Percentiles rank a stretch among this genome's conserved stretches.
phyloP scores from a whole-genome alignment of 2,329 filamentous ascomycete genomes.

The Verruconis gallopava region DNA sequence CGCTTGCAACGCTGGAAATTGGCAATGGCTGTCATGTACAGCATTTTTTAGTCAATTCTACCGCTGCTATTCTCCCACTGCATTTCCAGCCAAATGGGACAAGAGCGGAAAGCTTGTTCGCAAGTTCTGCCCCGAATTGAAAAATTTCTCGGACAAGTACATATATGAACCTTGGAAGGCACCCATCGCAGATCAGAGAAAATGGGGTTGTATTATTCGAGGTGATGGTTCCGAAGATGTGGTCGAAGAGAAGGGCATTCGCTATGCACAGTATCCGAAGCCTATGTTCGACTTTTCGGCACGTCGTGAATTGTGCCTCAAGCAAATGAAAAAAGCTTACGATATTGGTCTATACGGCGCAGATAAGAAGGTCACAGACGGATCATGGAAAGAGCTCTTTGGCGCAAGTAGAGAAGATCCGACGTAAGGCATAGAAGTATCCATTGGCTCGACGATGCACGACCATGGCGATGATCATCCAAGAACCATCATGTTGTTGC shows the following conservation, averaged over 20 bases:
- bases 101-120: conserved; percentile 51
- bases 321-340: conserved; percentile 60
- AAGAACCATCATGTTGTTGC: conserved; percentile 1
- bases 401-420: conserved; percentile 30
- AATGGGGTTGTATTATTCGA: conserved; percentile 49
- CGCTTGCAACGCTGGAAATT: conserved; percentile 62
- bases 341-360: conserved; percentile 50
- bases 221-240: conserved; percentile 34
- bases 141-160: conserved; percentile 48
- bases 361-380: conserved; percentile 47
- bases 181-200: conserved; percentile 53
- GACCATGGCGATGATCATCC: no score
- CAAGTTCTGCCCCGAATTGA: conserved; percentile 55
- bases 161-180: conserved; percentile 75
- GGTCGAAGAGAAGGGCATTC: conserved; percentile 25
- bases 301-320: conserved; percentile 48
- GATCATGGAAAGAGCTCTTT: conserved; percentile 41
- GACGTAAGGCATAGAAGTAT: conserved; percentile 2
- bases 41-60: conserved; percentile 65
- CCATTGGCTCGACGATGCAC: background rate
- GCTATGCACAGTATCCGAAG: conserved; percentile 47
- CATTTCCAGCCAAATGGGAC: conserved; percentile 67
- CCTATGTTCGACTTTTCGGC: conserved; percentile 66
- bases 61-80: conserved; percentile 55
- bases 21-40: conserved; percentile 65